Evolutionary conservation across 148 eudicot species (phyloP), one percentile per base, ranked within the genome.

Genomic region (Fallopia convolvulus): DNA sequence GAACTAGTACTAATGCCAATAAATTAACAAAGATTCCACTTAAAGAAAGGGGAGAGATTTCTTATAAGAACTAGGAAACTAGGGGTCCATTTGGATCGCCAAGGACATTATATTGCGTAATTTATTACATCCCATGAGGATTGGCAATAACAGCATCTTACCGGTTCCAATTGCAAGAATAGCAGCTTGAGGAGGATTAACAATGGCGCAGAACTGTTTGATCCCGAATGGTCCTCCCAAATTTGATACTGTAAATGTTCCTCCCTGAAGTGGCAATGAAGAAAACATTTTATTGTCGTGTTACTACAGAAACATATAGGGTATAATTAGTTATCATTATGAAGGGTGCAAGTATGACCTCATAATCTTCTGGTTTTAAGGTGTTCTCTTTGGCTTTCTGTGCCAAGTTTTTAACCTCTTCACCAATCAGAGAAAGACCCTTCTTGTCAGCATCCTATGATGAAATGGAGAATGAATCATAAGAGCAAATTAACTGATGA

Each of bases 191-290:
- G 99, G 97, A 80, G 99, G 99, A 83, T 95, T 95, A 75, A 92
- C 83, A 77, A 95, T 95, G 79, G 99, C 97, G 66, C 99, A 91
- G 79, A 95, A 95, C 56, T 95, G 99, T 82, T 92, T 95, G 82
- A 95, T 86, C 53, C 99, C 97, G 78, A 95, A 95, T 21, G 99
- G 93, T 42, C 97, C 99, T 80, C 99, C 99, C 82, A 95, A 86
- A 77, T 95, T 95, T 21, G 97, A 87, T 60, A 95, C 97, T 0
- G 97, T 95, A 74, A 92, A 95, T 76, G 97, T 77, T 30, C 79
- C 74, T 20, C 79, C 79, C 79, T 77, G 73, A 6, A 66, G 46
- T 18, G 32, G 21, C 17, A 61, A 76, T 36, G 36, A 76, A 60
- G 5, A 17, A 20, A 41, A 40, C 1, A 58, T 18, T 48, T 12